Percentiles rank a stretch among this genome's conserved stretches.
Conservation (phyloP, 805 yeast species). For the Wickerhamomyces silvicola region DNA sequence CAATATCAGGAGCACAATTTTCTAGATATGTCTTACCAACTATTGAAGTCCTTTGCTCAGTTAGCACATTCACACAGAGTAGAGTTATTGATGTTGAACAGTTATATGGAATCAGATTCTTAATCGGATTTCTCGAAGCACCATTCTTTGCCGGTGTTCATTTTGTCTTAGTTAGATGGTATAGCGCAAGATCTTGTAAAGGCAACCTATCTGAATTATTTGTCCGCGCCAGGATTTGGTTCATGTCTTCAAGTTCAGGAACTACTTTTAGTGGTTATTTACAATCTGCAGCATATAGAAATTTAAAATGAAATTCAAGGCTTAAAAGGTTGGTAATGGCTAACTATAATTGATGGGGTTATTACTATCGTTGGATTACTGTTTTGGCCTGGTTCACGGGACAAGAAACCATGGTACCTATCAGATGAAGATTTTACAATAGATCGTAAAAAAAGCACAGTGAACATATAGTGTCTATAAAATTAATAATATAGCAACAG, state of each 20-base stretch:
- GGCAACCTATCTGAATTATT: too few species aligned
- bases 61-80: too few species aligned
- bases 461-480: constrained; percentile 24
- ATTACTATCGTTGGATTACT: constrained; percentile 57
- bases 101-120: constrained; percentile 45
- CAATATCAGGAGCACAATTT: constrained; percentile 41
- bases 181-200: constrained; percentile 39
- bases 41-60: too few species aligned
- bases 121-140: constrained; percentile 52
- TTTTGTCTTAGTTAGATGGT: constrained; percentile 43
- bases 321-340: constrained; percentile 75
- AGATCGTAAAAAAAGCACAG: too few species aligned
- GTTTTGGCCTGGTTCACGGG: constrained; percentile 65
- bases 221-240: constrained; percentile 43
- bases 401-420: constrained; percentile 40
- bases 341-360: constrained; percentile 68
- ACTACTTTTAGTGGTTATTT: constrained; percentile 34
- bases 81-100: constrained; percentile 31
- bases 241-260: constrained; percentile 50
- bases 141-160: constrained; percentile 45
- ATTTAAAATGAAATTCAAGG: constrained; percentile 46
- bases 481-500: too few species aligned
- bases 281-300: constrained; percentile 5
- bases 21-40: constrained; percentile 38
- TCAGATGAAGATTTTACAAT: not conserved